Evolutionary conservation across 176 grass and related monocot genomes (phyloP).

Genomic region (Aegilops sharonensis): DNA sequence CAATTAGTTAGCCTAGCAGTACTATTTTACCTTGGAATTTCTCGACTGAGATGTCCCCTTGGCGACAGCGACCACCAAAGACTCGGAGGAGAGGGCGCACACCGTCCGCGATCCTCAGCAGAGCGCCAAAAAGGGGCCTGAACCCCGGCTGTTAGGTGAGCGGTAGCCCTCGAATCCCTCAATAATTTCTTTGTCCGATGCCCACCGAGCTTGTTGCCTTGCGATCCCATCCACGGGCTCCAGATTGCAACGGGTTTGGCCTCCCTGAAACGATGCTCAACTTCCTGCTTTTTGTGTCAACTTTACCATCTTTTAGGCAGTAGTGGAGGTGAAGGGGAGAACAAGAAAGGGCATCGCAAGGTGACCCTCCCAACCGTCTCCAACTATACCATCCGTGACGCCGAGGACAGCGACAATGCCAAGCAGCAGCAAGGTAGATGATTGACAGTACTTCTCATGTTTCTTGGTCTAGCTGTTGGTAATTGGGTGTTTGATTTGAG

Average conservation of each 20-base stretch:
- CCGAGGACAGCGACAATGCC: conserved; percentile 33
- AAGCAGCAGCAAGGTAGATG: conserved; percentile 46
- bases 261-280: neutral
- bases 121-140: neutral
- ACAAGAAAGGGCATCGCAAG: conserved; percentile 44
- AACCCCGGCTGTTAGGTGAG: conserved; percentile 40
- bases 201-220: neutral
- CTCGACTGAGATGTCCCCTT: conserved; percentile 6
- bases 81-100: conserved; percentile 23
- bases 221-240: neutral
- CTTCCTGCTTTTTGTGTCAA: conserved; percentile 30
- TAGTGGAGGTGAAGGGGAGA: conserved; percentile 21
- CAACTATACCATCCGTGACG: conserved; percentile 77
- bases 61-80: conserved; percentile 6
- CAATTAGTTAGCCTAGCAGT: neutral
- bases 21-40: conserved; percentile 11
- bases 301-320: conserved; percentile 38
- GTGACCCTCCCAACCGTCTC: conserved; percentile 78
- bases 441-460: neutral
- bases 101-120: conserved; percentile 23
- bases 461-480: neutral
- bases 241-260: conserved; percentile 21
- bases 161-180: conserved; percentile 11
- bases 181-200: conserved; percentile 32
- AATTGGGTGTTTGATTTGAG: neutral